A percentile compares a stretch with the other conserved stretches of the same genome.
phyloP scores from a whole-genome alignment of 805 yeast genomes.

The Citeromyces matritensis region DNA sequence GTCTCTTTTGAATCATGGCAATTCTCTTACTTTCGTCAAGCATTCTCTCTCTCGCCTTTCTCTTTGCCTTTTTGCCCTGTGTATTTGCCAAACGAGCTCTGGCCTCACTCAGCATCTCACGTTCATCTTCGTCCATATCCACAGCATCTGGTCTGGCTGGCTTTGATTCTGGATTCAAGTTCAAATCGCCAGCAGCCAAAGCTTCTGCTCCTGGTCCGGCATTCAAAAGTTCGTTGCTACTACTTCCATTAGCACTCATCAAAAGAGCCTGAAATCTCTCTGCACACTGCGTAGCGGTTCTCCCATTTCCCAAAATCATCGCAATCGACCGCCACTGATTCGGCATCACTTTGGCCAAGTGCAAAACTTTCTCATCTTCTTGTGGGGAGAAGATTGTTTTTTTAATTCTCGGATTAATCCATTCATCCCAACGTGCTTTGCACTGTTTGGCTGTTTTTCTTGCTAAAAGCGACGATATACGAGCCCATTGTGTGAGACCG shows the following conservation, averaged over 20 bases:
- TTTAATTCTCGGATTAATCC: slow-evolving; percentile 60
- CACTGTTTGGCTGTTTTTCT: slow-evolving; percentile 86
- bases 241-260: slow-evolving; percentile 24
- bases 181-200: slow-evolving; percentile 46
- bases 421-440: slow-evolving; percentile 85
- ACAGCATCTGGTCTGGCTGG: slow-evolving; percentile 75
- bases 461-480: slow-evolving; percentile 75
- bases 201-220: slow-evolving; percentile 32
- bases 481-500: slow-evolving; percentile 89
- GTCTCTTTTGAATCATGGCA: slow-evolving; percentile 62
- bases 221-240: slow-evolving; percentile 8
- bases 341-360: slow-evolving; percentile 58
- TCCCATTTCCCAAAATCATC: slow-evolving; percentile 37
- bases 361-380: slow-evolving; percentile 62
- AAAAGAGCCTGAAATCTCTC: slow-evolving; percentile 70
- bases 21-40: slow-evolving; percentile 65
- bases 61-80: slow-evolving; percentile 85
- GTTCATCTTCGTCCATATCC: slow-evolving; percentile 75
- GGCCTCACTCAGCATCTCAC: slow-evolving; percentile 92
- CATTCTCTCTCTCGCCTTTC: slow-evolving; percentile 78
- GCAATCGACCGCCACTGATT: slow-evolving; percentile 95
- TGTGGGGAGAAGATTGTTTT: slow-evolving; percentile 54
- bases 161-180: slow-evolving; percentile 58
- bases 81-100: slow-evolving; percentile 83
- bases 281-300: slow-evolving; percentile 79